Evolutionary conservation across 2,329 filamentous ascomycete genomes (phyloP).

Genomic region (Fusarium setosum): DNA sequence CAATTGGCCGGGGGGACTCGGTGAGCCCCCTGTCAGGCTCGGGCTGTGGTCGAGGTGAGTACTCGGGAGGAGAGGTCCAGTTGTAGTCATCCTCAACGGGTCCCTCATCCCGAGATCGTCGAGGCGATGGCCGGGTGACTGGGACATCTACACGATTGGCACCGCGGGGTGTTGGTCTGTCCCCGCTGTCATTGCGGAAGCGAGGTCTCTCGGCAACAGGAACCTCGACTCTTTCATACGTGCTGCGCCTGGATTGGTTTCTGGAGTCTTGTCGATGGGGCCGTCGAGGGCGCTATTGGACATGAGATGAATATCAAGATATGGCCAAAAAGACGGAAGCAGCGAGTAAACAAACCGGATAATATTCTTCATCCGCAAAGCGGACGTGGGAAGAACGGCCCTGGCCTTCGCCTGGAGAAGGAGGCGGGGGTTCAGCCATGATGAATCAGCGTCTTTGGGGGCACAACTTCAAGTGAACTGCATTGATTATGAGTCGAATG

Average conservation of each 20-base stretch:
- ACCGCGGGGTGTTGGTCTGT: background rate
- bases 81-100: background rate
- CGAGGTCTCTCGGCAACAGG: background rate
- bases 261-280: conserved; percentile 8
- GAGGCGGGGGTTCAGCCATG: conserved; percentile 17
- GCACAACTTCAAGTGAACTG: no score
- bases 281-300: conserved; percentile 11
- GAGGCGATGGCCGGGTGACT: background rate
- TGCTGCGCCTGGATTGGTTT: conserved; percentile 11
- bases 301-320: conserved; percentile 5
- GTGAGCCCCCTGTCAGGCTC: conserved; percentile 14
- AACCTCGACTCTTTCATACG: conserved; percentile 12
- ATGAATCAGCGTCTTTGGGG: no score
- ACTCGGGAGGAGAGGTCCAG: background rate
- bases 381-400: conserved; percentile 27
- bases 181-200: conserved; percentile 8
- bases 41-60: background rate
- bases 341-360: conserved; percentile 25
- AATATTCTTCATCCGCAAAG: conserved; percentile 34
- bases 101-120: conserved; percentile 8
- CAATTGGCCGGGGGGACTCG: conserved; percentile 32
- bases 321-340: background rate
- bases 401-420: conserved; percentile 11
- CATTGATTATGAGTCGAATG: no score
- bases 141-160: background rate